Conservation (phyloP, 768 basidiomycete species). For the Lactarius psammicola region DNA sequence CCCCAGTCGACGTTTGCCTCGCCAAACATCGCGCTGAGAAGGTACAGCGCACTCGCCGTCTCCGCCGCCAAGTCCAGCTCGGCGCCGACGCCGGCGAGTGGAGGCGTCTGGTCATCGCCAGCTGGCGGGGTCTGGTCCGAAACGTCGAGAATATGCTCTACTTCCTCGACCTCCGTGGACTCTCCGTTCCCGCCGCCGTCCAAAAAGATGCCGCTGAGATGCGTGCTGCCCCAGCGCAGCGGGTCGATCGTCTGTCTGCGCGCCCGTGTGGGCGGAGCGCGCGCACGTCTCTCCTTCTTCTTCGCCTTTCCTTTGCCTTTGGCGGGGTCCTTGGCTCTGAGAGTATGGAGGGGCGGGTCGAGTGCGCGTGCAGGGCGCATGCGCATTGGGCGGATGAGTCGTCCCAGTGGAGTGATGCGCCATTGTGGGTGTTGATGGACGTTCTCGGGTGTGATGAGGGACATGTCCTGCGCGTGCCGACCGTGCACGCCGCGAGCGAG, state of each 20-base stretch:
- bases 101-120: not conserved
- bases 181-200: conserved; percentile 31
- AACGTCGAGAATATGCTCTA: conserved; percentile 27
- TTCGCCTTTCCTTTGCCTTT: conserved; percentile 34
- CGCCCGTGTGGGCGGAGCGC: conserved; percentile 56
- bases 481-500: conserved; percentile 40
- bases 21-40: conserved; percentile 56
- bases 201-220: conserved; percentile 68
- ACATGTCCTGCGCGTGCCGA: conserved; percentile 59
- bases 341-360: conserved; percentile 14
- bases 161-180: conserved; percentile 15
- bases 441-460: conserved; percentile 58
- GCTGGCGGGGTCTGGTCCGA: conserved; percentile 21
- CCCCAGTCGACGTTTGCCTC: conserved; percentile 52
- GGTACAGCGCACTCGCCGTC: conserved; percentile 45
- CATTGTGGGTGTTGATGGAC: conserved; percentile 56
- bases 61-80: conserved; percentile 41
- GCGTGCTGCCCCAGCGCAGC: conserved; percentile 63
- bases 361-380: conserved; percentile 72
- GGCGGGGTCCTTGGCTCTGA: conserved; percentile 28
- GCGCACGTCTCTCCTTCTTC: conserved; percentile 45
- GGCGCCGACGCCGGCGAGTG: conserved; percentile 15
- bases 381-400: conserved; percentile 61
- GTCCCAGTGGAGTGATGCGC: conserved; percentile 65
- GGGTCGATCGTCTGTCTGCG: conserved; percentile 69